Conservation (phyloP, 208 protist species). For the Blastocrithidia nonstop region DNA sequence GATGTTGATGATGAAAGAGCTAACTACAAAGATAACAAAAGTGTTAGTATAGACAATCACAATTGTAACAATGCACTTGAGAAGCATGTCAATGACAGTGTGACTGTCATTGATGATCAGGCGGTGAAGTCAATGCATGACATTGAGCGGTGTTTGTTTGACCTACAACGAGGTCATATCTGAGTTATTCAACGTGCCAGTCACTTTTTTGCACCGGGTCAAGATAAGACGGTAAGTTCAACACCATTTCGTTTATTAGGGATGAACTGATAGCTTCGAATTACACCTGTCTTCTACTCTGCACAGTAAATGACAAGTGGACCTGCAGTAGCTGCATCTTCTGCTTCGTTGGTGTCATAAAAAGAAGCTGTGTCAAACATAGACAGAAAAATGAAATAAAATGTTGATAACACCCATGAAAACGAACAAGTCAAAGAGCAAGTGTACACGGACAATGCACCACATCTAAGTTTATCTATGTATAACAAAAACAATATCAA, state of each 20-base stretch:
- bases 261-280: slow-evolving; percentile 51
- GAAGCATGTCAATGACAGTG: not conserved
- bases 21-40: not conserved
- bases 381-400: not conserved
- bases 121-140: slow-evolving; percentile 1
- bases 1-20: too few relatives aligned
- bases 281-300: slow-evolving; percentile 11
- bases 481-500: too few relatives aligned
- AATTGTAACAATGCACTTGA: too few relatives aligned
- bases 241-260: slow-evolving; percentile 30
- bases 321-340: too few relatives aligned
- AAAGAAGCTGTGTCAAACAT: not conserved
- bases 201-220: slow-evolving; percentile 29
- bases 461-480: too few relatives aligned
- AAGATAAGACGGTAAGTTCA: slow-evolving; percentile 42
- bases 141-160: slow-evolving; percentile 27
- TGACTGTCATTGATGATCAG: not conserved
- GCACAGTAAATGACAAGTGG: too few relatives aligned
- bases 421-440: too few relatives aligned
- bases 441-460: too few relatives aligned
- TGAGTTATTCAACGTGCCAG: slow-evolving; percentile 41
- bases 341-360: too few relatives aligned
- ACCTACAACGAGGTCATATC: slow-evolving; percentile 46
- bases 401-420: too few relatives aligned
- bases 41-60: too few relatives aligned